phyloP scores from a whole-genome alignment of 257 asterid genomes.

The Solanum peruvianum region DNA sequence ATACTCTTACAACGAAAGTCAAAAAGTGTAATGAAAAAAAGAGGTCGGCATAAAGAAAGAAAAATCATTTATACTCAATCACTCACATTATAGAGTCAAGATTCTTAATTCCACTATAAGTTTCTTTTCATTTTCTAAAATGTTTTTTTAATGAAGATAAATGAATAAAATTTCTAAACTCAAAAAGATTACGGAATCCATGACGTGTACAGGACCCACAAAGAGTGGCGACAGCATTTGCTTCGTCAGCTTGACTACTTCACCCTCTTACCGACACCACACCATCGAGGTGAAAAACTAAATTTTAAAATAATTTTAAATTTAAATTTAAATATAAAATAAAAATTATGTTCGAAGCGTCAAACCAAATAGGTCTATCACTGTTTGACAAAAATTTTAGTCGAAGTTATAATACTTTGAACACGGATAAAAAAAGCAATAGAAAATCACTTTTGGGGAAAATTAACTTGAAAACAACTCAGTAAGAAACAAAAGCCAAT shows the following conservation, averaged over 20 bases:
- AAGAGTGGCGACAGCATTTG: not conserved
- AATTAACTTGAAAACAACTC: too few relatives aligned
- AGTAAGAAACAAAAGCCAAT: too few relatives aligned
- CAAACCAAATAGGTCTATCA: too few relatives aligned
- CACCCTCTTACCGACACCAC: not conserved
- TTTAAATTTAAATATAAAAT: too few relatives aligned
- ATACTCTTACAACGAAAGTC: not conserved
- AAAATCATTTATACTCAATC: not conserved
- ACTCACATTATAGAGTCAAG: not conserved
- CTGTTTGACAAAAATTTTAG: too few relatives aligned
- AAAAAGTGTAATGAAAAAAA: not conserved
- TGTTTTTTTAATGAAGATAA: not conserved
- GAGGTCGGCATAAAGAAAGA: not conserved
- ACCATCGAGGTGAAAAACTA: too few relatives aligned
- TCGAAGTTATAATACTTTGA: too few relatives aligned
- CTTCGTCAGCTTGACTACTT: not conserved
- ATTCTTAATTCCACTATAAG: not conserved
- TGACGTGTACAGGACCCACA: not conserved
- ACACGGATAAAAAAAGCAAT: too few relatives aligned
- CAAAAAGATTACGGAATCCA: not conserved
- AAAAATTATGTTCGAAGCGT: too few relatives aligned
- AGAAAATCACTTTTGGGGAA: too few relatives aligned
- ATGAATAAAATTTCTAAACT: not conserved
- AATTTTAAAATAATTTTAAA: rapidly evolving
- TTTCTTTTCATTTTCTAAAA: not conserved